Evolutionary conservation across 805 yeast species (phyloP).

Genomic region (Yamadazyma sp.): DNA sequence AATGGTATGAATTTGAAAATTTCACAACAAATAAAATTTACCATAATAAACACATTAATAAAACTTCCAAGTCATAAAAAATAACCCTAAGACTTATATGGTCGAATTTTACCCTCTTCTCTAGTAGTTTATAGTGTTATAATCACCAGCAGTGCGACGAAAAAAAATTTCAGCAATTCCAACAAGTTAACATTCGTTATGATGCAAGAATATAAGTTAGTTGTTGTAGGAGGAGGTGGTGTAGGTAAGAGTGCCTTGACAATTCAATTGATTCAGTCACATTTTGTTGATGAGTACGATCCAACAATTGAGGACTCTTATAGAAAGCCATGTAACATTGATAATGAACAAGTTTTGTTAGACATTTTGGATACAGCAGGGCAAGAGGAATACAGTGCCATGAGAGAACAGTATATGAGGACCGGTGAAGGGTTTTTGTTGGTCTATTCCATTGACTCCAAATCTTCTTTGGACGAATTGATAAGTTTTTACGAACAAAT

Average conservation of each 20-base stretch:
- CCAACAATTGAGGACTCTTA: slow-evolving; percentile 95
- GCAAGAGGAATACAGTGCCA: slow-evolving; percentile 91
- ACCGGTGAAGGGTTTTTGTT: slow-evolving; percentile 92
- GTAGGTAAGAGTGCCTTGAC: slow-evolving; percentile 97
- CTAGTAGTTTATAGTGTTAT: no score
- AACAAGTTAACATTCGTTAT: slow-evolving; percentile 11
- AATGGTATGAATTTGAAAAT: not conserved
- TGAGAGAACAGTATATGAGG: slow-evolving; percentile 86
- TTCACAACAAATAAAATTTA: not conserved
- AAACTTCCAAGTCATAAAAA: no score
- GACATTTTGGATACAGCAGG: slow-evolving; percentile 98
- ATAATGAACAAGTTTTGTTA: slow-evolving; percentile 66
- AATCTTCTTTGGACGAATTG: slow-evolving; percentile 82
- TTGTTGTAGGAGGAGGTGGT: slow-evolving; percentile 98
- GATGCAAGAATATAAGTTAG: slow-evolving; percentile 82
- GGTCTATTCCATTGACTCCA: slow-evolving; percentile 84
- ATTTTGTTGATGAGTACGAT: slow-evolving; percentile 95
- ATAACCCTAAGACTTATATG: no score
- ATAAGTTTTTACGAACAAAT: slow-evolving; percentile 76
- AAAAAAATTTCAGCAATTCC: slow-evolving; percentile 5
- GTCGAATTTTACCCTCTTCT: no score
- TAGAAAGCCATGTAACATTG: slow-evolving; percentile 83
- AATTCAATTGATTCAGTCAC: slow-evolving; percentile 89
- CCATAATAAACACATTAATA: not conserved
- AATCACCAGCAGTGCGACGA: slow-evolving; percentile 8